A percentile compares a stretch with the other conserved stretches of the same genome.
Conservation (phyloP, 2,329 filamentous ascomycete species). For the Ophiocordyceps sinensis region DNA sequence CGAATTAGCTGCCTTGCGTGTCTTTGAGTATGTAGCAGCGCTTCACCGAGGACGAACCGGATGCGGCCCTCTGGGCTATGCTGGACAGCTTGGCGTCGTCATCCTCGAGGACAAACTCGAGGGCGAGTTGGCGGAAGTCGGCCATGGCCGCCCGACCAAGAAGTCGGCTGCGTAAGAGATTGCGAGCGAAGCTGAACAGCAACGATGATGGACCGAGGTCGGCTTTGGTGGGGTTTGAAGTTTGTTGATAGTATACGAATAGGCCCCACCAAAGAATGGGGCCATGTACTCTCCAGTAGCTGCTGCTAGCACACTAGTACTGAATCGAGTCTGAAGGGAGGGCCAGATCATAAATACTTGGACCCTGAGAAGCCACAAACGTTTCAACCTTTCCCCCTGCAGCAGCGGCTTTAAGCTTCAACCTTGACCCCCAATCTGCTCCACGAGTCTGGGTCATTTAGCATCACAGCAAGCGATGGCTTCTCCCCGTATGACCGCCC, state of each 20-base stretch:
- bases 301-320: too few species aligned
- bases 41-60: conserved; percentile 12
- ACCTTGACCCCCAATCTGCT: background rate
- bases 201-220: background rate
- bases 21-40: background rate
- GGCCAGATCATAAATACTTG: too few species aligned
- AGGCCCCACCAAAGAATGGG: too few species aligned
- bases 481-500: conserved; percentile 28
- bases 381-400: too few species aligned
- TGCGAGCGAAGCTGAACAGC: too few species aligned
- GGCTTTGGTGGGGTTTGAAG: background rate
- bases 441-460: too few species aligned
- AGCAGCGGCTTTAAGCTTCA: background rate
- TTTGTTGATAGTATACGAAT: too few species aligned
- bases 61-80: conserved; percentile 31
- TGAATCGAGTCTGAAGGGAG: background rate
- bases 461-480: conserved; percentile 23
- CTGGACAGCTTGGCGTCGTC: conserved; percentile 23
- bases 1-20: background rate
- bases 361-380: too few species aligned
- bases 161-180: too few species aligned
- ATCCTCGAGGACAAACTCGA: conserved; percentile 39
- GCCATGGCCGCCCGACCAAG: conserved; percentile 23
- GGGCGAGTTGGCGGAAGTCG: conserved; percentile 35
- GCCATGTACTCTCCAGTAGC: too few species aligned